Evolutionary conservation across 352 stramenopile genomes (phyloP).

Genomic region (Thraustochytrium sp.): DNA sequence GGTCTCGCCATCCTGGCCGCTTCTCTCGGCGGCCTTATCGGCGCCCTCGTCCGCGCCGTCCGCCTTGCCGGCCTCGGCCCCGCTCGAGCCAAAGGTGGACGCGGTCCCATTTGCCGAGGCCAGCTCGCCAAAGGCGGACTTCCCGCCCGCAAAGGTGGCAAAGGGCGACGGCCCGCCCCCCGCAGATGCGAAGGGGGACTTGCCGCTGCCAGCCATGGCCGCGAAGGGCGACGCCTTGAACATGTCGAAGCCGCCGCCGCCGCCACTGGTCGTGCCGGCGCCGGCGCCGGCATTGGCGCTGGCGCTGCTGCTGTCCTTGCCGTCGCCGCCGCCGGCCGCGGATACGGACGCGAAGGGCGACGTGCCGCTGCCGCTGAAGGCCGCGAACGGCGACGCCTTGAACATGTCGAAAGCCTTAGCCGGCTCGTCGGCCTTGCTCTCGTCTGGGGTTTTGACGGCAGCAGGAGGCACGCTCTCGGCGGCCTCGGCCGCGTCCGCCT

Average conservation of each 20-base stretch:
- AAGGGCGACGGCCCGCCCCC: background rate
- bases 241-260: background rate
- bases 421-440: background rate
- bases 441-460: background rate
- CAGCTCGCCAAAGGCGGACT: background rate
- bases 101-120: background rate
- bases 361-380: background rate
- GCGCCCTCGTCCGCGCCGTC: background rate
- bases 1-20: background rate
- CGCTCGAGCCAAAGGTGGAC: background rate
- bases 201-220: background rate
- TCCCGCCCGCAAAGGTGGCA: slow-evolving; percentile 6
- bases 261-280: background rate
- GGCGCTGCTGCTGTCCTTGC: background rate
- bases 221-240: background rate
- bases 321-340: background rate
- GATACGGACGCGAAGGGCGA: background rate
- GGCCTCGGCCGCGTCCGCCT: background rate
- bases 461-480: background rate
- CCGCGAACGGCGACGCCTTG: background rate
- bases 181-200: background rate
- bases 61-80: background rate
- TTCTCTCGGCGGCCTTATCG: background rate
- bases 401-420: background rate
- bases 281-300: background rate